Evolutionary conservation across 1,284 basidiomycete genomes (phyloP), one percentile per base, ranked within the genome.

Genomic region (Puccinia coronata): DNA sequence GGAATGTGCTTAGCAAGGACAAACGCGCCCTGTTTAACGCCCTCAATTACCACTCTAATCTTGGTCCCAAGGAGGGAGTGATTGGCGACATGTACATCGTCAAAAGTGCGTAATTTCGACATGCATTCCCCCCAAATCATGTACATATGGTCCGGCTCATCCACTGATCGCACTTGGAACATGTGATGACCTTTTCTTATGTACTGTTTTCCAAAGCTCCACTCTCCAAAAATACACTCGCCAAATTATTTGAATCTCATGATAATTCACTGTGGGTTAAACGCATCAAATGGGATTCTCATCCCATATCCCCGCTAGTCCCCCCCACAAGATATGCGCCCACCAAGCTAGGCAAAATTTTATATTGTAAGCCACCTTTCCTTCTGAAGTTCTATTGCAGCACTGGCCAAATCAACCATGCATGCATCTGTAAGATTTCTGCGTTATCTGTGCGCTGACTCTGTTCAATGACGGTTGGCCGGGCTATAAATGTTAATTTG

Each of bases 21-120:
- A 87, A 87, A 14, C 89, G 89, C 74, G 93, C 94, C 0, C 91
- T 92, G 80, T 97, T 98, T 87, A 95, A 95, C 84, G 94, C 92
- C 0, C 86, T 98, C 71, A 91, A 91, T n/a, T 98, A 97, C 87
- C 92, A 93, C 82, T 91, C 92, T 2, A 87, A 87, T 53, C 87
- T 92, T 57, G 82, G 85, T 76, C 85, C 84, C 31, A 84, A 86
- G 82, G 83, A 86, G 75, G 82, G 82, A 75, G 82, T 83, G 53
- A 39, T 83, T 71, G 82, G 82, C 77, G 61, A 82, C 57, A 81
- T 34, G 75, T 82, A 74, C 49, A 76, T 82, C 55, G 72, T 80
- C 23, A 82, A 69, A 82, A 84, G 69, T 82, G 20, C 0, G 25
- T 59, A n/a, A n/a, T n/a, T n/a, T n/a, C n/a, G n/a, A 36, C 77